Base-by-base conservation (phyloP, 1,284 basidiomycete species). In the Somion occarium region DNA sequence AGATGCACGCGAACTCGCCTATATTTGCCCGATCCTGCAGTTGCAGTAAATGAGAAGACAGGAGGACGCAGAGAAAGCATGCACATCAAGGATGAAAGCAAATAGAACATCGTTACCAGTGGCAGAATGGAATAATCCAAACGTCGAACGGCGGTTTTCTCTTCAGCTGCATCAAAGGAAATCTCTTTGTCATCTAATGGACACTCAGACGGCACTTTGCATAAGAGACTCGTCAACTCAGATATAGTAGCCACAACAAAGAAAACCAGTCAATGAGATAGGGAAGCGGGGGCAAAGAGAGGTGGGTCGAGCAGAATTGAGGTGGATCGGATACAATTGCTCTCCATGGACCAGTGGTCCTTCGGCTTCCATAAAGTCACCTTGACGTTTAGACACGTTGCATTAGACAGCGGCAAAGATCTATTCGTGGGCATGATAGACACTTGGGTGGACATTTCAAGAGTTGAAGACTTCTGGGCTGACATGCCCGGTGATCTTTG, bases 21-120 rank as follows among this genome's bases (percentile, higher is more conserved):
- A 41, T 41, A 41, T 41, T 41, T 15, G 39, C 39, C 5, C 39
- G 39, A 22, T 41, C 39, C 39, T 41, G 20, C 9, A 41, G 7
- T 9, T 22, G 7, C 19, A 19, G 7, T 19, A 41, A 19, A 18
- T 22, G 20, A 22, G 15, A 41, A 41, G 9, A 41, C 9, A n/a
- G n/a, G n/a, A n/a, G n/a, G 19, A 41, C 19, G 19, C 19, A 22
- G 27, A 13, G 27, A 38, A 5, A 41, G 20, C 12, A 37, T 5
- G 37, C 53, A 18, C 52, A 55, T 18, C 15, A 41, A 22, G 39
- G 19, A 41, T 9, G 39, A 41, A 18, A 41, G 19, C 5, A 41
- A 18, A 22, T 41, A 41, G 18, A 41, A 41, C 18, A 41, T 9
- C 7, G 39, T 41, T 9, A 41, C 18, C 15, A 41, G 39, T 9